Base-by-base conservation (phyloP, 371 early-diverging fungal species). In the Mucor irregularis region DNA sequence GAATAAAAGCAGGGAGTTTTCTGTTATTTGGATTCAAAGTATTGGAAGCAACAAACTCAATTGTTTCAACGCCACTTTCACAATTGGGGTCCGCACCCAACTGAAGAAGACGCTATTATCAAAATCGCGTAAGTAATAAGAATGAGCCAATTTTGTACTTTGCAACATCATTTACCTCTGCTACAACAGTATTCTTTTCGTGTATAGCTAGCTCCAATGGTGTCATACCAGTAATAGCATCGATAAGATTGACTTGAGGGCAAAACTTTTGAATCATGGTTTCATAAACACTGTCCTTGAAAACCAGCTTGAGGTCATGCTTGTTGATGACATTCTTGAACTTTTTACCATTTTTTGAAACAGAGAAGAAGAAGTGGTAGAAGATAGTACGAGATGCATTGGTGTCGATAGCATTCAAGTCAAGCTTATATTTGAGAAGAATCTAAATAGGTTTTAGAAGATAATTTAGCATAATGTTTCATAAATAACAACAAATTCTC, bases 151-250 rank as follows among this genome's bases (percentile, higher is more conserved):
- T 5, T 7, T 7, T 39, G 22, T 39, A 21, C 7, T 21, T 14
- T 14, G 13, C 13, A n/a, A n/a, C n/a, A 1, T 35, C n/a, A 21
- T 39, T n/a, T 73, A 77, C 77, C 60, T 71, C 53, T 10, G 79
- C 49, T 31, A 74, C 34, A 2, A 52, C 30, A 1, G 35, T 14
- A 39, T 79, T 64, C n/a, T 53, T 58, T 25, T 72, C 35, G 2
- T 56, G 49, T 21, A 84, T 79, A 5, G 81, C 80, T 49, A 58
- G 51, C 57, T 84, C 84, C 5, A 86, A 49, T n/a, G 77, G 77
- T 0, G 82, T 82, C 61, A 67, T 73, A 0, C 76, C 72, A 4
- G 76, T 77, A 3, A 56, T 47, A 2, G 45, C 19, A 52, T 84
- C 83, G 2, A 77, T 35, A 3, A 21, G 13, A 33, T 70, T 69